A percentile compares a stretch with the other conserved stretches of the same genome.
Conservation (phyloP, 176 grass and related monocot species). For the Avena atlantica region DNA sequence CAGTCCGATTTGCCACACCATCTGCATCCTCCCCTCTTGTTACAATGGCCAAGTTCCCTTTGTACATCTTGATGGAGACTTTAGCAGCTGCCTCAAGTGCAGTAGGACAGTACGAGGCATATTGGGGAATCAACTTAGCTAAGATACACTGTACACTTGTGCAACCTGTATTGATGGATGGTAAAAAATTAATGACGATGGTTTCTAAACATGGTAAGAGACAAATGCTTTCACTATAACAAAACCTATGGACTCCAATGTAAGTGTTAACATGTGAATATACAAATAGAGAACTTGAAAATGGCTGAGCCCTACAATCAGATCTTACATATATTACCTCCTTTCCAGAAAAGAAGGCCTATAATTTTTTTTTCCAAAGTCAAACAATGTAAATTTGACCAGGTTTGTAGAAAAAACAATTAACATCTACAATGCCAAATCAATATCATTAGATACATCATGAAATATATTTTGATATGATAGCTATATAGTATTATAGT, state of each 20-base stretch:
- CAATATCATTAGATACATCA: too few relatives aligned
- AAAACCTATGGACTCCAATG: constrained; percentile 5
- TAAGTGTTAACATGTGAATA: neutral
- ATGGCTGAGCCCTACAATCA: neutral
- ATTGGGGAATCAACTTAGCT: constrained; percentile 87
- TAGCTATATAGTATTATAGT: too few relatives aligned
- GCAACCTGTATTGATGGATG: constrained; percentile 59
- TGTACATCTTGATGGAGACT: constrained; percentile 93
- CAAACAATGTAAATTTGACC: too few relatives aligned
- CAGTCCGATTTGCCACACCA: constrained; percentile 66
- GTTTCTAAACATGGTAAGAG: constrained; percentile 34
- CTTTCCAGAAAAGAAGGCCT: too few relatives aligned
- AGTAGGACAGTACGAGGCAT: constrained; percentile 81
- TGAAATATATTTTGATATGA: too few relatives aligned
- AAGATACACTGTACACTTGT: constrained; percentile 73
- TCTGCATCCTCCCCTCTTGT: constrained; percentile 59
- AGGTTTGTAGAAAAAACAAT: too few relatives aligned
- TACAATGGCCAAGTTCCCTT: constrained; percentile 73
- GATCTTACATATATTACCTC: neutral
- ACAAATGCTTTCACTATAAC: constrained; percentile 22
- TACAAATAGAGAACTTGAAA: constrained; percentile 11
- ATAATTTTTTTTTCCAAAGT: too few relatives aligned
- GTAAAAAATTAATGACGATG: constrained; percentile 40
- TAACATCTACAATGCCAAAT: too few relatives aligned
- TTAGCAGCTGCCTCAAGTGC: constrained; percentile 86